Evolutionary conservation across 306 rosid genomes (phyloP).

Genomic region (Chamaecrista fasciculata): DNA sequence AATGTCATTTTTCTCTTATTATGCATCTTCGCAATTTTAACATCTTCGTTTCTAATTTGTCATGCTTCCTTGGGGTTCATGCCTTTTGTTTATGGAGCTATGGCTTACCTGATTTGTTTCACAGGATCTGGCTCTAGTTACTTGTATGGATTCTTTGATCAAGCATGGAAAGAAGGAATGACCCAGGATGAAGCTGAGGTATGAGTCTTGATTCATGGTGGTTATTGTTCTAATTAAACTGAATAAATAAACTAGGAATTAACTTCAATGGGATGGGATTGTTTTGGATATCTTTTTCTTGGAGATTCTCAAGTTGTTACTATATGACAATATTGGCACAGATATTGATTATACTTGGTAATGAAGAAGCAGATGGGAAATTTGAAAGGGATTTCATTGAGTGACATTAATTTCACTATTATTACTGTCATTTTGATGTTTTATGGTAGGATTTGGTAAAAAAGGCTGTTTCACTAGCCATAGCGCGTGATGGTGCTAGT

Average conservation of each 20-base stretch:
- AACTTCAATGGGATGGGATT: neutral
- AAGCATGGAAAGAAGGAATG: conserved; percentile 97
- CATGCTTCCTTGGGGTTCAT: neutral
- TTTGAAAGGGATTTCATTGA: neutral
- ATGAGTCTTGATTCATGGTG: conserved; percentile 28
- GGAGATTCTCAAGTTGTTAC: neutral
- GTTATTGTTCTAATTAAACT: neutral
- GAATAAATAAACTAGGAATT: neutral
- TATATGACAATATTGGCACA: neutral
- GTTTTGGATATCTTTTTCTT: conserved; percentile 8
- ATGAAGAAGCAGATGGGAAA: neutral
- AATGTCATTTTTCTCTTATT: neutral
- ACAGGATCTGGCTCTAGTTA: conserved; percentile 97
- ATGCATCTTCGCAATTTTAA: neutral
- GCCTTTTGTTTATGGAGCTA: conserved; percentile 6
- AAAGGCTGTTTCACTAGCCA: conserved; percentile 93
- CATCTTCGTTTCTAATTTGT: neutral
- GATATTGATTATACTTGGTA: neutral
- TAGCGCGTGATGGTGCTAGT: conserved; percentile 97
- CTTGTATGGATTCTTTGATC: conserved; percentile 89
- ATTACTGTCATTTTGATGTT: conserved; percentile 16
- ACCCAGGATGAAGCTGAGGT: conserved; percentile 97
- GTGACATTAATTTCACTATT: neutral
- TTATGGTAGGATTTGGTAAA: conserved; percentile 62
- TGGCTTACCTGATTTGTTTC: conserved; percentile 20